Evolutionary conservation across 2,329 filamentous ascomycete species (phyloP), one percentile per base, ranked within the genome.

Genomic region (Fusarium sp.): DNA sequence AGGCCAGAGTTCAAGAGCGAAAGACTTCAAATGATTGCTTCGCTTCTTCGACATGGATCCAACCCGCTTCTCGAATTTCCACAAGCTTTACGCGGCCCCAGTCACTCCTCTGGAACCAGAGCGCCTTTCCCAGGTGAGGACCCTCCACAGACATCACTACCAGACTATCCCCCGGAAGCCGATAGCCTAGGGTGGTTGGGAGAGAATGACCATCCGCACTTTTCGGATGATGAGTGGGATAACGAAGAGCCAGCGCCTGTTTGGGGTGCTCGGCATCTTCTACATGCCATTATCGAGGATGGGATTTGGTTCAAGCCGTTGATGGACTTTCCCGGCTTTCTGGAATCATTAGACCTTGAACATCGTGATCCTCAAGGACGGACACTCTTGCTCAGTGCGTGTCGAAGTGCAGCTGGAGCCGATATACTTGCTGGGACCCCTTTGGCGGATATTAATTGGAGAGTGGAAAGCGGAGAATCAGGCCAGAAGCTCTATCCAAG

Each of bases 191-290:
- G 21, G 13, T 35, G 13, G 33, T 4, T 23, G n/a, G 21, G 4
- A 42, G 12, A 15, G 6, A 5, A 25, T 10, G 9, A 9, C 0
- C 6, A 7, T 16, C 44, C 44, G 9, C 44, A 30, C 19, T 47
- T 30, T n/a, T 21, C 44, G 0, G 25, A 47, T 11, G 44, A 30
- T 15, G 44, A 47, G 25, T 11, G 6, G 12, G 19, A 30, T 0
- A 6, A 11, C 3, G 44, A 47, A 4, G 6, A n/a, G 0, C 2
- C 6, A 2, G 6, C 9, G 6, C 25, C 19, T 30, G 13, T 16
- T 7, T 49, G 46, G 46, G 46, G 28, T 6, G 46, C 4, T n/a
- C 4, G 46, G 9, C 28, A 16, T 11, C 6, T 30, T 9, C 4
- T 49, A 18, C 46, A 49, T 12, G 28, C 46, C 1, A 32, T 49